Evolutionary conservation across 1,284 basidiomycete genomes (phyloP), one percentile per base, ranked within the genome.

Genomic region (Ceraceosorus guamensis): DNA sequence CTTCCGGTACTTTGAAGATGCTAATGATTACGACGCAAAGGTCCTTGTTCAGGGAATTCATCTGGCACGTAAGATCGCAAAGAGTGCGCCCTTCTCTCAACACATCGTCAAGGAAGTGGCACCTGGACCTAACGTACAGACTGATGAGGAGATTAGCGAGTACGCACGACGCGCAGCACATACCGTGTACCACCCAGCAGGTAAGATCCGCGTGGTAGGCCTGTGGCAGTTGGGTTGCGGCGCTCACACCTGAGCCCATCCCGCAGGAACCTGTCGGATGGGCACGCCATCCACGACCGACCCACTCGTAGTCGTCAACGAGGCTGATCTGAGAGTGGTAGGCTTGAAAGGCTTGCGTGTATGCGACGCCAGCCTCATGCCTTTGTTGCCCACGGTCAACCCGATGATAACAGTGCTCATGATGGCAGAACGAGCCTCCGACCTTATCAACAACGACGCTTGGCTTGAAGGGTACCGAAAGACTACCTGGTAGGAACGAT

Each of bases 1-100:
- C 61, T 81, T 82, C 44, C 78, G 77, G 49, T 81, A 81, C 67
- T 81, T 82, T 65, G 79, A 75, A 50, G 76, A 77, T 53, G 54
- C 80, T 49, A 72, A 81, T 45, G 73, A 77, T 52, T 78, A 81
- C 64, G 82, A 83, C 75, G 68, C 73, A 67, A 63, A 75, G 35
- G 66, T 81, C 10, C 66, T 82, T 51, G 72, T 83, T 24, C 81
- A 83, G 63, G 77, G 78, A 24, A 71, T 82, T 61, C 84, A 84
- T 61, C 81, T 80, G 60, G 76, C 77, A 4, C 70, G 81, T 16
- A 77, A 73, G 46, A 72, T 84, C 41, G 73, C 76, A 0, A 57
- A 79, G 11, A 77, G 77, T 6, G 76, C 78, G 46, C 81, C 82
- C 0, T 78, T 82, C 66, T 67, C 68, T 45, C 57, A 70, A 52